phyloP scores from a whole-genome alignment of 2,329 filamentous ascomycete species.

The Neofusicoccum parvum region DNA sequence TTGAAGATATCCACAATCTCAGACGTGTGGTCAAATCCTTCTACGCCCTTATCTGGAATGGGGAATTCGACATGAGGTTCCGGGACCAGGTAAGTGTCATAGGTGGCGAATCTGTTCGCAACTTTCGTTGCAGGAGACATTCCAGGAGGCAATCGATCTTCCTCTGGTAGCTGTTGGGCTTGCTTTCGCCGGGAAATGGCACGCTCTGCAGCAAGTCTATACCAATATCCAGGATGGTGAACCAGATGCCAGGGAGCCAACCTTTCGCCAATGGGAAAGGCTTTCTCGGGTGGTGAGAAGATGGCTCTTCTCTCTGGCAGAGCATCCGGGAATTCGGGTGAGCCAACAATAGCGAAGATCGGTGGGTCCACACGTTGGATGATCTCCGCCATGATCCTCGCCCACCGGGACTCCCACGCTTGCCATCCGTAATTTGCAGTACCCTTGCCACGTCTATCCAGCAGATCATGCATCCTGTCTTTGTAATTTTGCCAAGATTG shows the following conservation, averaged over 20 bases:
- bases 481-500: slow-evolving; percentile 80
- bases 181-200: slow-evolving; percentile 52
- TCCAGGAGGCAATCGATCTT: slow-evolving; percentile 58
- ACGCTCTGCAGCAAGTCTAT: slow-evolving; percentile 56
- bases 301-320: slow-evolving; percentile 34
- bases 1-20: slow-evolving; percentile 54
- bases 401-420: slow-evolving; percentile 84
- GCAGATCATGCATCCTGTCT: slow-evolving; percentile 70
- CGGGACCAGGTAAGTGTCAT: slow-evolving; percentile 63
- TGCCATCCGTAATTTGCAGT: slow-evolving; percentile 90
- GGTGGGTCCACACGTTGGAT: slow-evolving; percentile 57
- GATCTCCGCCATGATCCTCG: slow-evolving; percentile 62
- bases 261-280: slow-evolving; percentile 50
- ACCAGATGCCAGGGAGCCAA: slow-evolving; percentile 61
- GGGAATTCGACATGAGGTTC: slow-evolving; percentile 60
- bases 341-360: slow-evolving; percentile 40
- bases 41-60: slow-evolving; percentile 38
- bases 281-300: slow-evolving; percentile 55
- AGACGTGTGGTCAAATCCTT: slow-evolving; percentile 54
- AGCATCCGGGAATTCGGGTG: slow-evolving; percentile 29
- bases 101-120: slow-evolving; percentile 54
- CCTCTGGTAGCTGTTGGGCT: slow-evolving; percentile 59
- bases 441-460: slow-evolving; percentile 82
- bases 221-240: slow-evolving; percentile 66
- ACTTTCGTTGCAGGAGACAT: slow-evolving; percentile 59